These are phyloP conservation scores for Penicillium sp. DNA, from an alignment of 2,329 filamentous ascomycete species.

Conservation along the genomic window DNA sequence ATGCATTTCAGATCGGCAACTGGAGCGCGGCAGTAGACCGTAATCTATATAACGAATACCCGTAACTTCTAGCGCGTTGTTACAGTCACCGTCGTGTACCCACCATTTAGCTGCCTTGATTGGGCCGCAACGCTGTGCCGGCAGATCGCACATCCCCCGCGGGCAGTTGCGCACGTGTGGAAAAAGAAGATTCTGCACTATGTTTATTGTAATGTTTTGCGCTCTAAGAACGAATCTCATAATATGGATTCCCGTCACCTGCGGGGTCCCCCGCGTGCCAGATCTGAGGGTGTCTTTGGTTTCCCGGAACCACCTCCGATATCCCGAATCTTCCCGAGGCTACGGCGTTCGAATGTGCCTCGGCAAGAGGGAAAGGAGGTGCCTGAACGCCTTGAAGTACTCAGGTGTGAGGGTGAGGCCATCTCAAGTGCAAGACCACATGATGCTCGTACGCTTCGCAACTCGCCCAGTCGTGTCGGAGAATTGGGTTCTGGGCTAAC, in stretches of 20 bases:
- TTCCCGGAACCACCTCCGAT: constrained; percentile 2
- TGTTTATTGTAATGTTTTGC: background rate
- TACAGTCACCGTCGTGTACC: background rate
- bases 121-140: constrained; percentile 9
- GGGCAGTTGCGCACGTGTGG: constrained; percentile 22
- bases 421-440: constrained; percentile 14
- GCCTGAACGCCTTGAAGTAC: background rate
- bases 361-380: constrained; percentile 5
- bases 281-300: constrained; percentile 1
- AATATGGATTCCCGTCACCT: background rate
- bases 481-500: constrained; percentile 16
- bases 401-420: constrained; percentile 5
- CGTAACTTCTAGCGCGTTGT: background rate
- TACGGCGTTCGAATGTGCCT: constrained; percentile 7
- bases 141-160: constrained; percentile 11
- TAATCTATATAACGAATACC: constrained; percentile 5
- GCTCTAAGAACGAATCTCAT: background rate
- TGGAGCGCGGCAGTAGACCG: constrained; percentile 10
- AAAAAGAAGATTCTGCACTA: background rate
- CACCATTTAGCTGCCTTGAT: constrained; percentile 2
- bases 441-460: constrained; percentile 18
- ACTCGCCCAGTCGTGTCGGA: constrained; percentile 18
- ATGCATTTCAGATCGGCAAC: constrained; percentile 12
- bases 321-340: constrained; percentile 24
- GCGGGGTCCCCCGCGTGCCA: background rate